Evolutionary conservation across 2,329 filamentous ascomycete species (phyloP).

Genomic region (Aspergillus caelatus): DNA sequence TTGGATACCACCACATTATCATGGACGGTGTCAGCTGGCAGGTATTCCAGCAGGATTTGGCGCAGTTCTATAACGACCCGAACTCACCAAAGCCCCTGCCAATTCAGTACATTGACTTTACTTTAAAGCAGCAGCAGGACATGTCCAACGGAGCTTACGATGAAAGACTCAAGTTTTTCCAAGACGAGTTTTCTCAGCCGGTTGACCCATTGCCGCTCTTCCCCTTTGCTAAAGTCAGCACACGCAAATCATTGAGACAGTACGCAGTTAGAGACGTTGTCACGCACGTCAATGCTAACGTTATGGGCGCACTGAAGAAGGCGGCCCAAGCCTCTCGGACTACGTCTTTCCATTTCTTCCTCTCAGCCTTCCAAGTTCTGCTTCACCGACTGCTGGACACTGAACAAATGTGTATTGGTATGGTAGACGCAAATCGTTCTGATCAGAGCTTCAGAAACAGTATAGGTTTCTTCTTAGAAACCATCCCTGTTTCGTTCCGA

Average conservation of each 20-base stretch:
- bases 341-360: slow-evolving; percentile 39
- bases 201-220: slow-evolving; percentile 25
- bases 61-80: slow-evolving; percentile 7
- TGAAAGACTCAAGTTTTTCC: slow-evolving; percentile 10
- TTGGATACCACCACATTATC: slow-evolving; percentile 39
- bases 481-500: slow-evolving; percentile 40
- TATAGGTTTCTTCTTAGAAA: slow-evolving; percentile 45
- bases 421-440: slow-evolving; percentile 42
- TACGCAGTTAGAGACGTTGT: slow-evolving; percentile 14
- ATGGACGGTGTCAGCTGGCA: slow-evolving; percentile 35
- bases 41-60: slow-evolving; percentile 29
- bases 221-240: slow-evolving; percentile 21
- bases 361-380: slow-evolving; percentile 36
- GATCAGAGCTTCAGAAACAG: slow-evolving; percentile 28
- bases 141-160: slow-evolving; percentile 8
- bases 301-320: slow-evolving; percentile 19
- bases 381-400: slow-evolving; percentile 28
- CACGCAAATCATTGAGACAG: slow-evolving; percentile 15
- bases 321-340: slow-evolving; percentile 12
- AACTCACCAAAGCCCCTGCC: slow-evolving; percentile 4
- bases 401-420: slow-evolving; percentile 44
- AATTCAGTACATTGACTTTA: slow-evolving; percentile 7
- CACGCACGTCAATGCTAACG: slow-evolving; percentile 11
- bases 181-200: slow-evolving; percentile 1
- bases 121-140: slow-evolving; percentile 6